Percentiles rank a stretch among this genome's conserved stretches.
These are phyloP conservation scores for Leccinum barrowsii DNA, from an alignment of 768 basidiomycete genomes.

Conservation along the genomic window DNA sequence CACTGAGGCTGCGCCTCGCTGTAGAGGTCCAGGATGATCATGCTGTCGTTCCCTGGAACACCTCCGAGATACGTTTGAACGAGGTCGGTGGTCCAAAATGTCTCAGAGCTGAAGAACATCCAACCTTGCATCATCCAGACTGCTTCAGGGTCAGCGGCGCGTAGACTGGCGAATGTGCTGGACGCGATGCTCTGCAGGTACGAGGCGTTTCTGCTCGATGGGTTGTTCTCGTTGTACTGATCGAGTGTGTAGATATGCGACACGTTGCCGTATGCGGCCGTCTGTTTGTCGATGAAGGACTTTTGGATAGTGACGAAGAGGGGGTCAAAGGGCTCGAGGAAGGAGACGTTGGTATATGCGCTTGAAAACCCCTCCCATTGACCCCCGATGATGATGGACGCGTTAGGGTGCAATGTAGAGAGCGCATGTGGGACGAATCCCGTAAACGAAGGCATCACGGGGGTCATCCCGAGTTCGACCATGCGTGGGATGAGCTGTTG, in stretches of 20 bases:
- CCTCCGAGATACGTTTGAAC: constrained; percentile 39
- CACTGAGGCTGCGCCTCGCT: constrained; percentile 40
- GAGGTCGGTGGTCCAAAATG: constrained; percentile 40
- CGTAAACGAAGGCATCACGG: constrained; percentile 39
- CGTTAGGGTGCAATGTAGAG: background rate
- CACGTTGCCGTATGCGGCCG: constrained; percentile 34
- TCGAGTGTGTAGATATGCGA: constrained; percentile 40
- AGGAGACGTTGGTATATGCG: constrained; percentile 34
- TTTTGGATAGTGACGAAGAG: constrained; percentile 36
- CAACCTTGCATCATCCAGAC: constrained; percentile 43
- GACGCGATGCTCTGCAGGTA: constrained; percentile 35
- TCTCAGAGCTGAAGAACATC: constrained; percentile 35
- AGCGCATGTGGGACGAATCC: constrained; percentile 39
- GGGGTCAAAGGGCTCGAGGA: constrained; percentile 17
- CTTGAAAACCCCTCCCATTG: constrained; percentile 35
- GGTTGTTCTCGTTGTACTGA: constrained; percentile 25
- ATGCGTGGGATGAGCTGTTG: constrained; percentile 31
- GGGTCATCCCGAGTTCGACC: constrained; percentile 31
- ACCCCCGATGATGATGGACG: constrained; percentile 18
- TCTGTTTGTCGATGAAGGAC: constrained; percentile 30
- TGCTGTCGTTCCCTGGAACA: constrained; percentile 33
- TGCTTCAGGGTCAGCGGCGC: constrained; percentile 38
- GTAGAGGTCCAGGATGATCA: constrained; percentile 42
- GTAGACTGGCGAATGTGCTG: constrained; percentile 35
- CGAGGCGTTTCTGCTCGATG: constrained; percentile 30